A percentile compares a stretch with the other conserved stretches of the same genome.
Conservation (phyloP, 768 basidiomycete genomes). For the Pisolithus microcarpus region DNA sequence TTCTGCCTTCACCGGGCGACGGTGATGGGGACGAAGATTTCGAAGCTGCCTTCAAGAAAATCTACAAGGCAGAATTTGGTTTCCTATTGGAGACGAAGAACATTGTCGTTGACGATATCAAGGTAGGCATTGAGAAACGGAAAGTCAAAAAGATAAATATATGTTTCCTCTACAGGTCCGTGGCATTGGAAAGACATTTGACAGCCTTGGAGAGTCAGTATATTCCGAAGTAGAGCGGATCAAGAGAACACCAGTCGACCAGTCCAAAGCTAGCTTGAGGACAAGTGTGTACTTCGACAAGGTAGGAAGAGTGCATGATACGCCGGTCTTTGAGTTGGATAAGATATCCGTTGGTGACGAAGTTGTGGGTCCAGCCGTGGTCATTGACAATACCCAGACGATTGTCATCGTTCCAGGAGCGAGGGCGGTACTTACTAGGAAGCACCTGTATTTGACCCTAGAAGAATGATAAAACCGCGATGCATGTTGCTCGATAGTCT, state of each 20-base stretch:
- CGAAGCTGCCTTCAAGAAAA: slow-evolving; percentile 68
- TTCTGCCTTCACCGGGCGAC: slow-evolving; percentile 46
- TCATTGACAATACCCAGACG: slow-evolving; percentile 94
- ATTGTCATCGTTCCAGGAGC: slow-evolving; percentile 80
- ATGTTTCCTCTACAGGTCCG: slow-evolving; percentile 47
- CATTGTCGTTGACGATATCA: slow-evolving; percentile 87
- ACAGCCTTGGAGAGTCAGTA: slow-evolving; percentile 70
- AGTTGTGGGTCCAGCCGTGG: slow-evolving; percentile 82
- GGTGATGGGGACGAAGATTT: slow-evolving; percentile 64
- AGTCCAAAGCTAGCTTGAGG: slow-evolving; percentile 41
- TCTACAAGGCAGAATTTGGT: slow-evolving; percentile 85
- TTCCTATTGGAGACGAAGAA: slow-evolving; percentile 81
- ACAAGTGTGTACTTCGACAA: slow-evolving; percentile 79
- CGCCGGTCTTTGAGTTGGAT: slow-evolving; percentile 73
- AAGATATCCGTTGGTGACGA: slow-evolving; percentile 61
- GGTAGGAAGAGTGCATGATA: slow-evolving; percentile 65
- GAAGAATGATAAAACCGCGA: slow-evolving; percentile 14
- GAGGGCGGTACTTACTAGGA: slow-evolving; percentile 57
- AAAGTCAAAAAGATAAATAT: background rate
- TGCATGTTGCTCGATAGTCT: no score
- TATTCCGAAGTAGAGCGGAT: slow-evolving; percentile 65
- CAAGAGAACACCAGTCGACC: slow-evolving; percentile 30
- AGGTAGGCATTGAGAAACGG: slow-evolving; percentile 37
- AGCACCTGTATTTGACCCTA: slow-evolving; percentile 54
- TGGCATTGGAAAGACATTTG: slow-evolving; percentile 87